A percentile compares a stretch with the other conserved stretches of the same genome.
Conservation (phyloP, 2,329 filamentous ascomycete species). For the Truncatella angustata region DNA sequence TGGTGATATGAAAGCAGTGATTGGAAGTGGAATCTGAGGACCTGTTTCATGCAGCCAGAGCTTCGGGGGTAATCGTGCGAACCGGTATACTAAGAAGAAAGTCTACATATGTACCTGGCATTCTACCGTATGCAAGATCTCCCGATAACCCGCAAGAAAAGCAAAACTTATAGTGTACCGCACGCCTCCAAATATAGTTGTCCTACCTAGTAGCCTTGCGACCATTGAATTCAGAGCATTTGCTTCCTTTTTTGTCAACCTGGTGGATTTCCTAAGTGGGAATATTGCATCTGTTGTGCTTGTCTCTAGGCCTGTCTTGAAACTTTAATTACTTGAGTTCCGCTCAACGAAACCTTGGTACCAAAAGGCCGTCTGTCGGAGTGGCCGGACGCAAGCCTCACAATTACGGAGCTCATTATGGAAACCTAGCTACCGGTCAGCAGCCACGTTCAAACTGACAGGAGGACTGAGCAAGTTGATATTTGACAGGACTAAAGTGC, state of each 20-base stretch:
- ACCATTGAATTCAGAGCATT: neutral
- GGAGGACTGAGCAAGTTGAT: too few relatives aligned
- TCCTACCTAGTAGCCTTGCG: neutral
- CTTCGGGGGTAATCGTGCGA: neutral
- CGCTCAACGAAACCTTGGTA: neutral
- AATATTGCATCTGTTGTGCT: too few relatives aligned
- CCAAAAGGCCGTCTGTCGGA: neutral
- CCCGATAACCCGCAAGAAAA: neutral
- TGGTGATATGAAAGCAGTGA: too few relatives aligned
- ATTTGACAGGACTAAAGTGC: neutral
- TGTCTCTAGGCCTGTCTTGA: neutral
- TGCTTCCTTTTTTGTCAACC: neutral
- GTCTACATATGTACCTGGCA: neutral
- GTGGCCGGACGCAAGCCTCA: neutral
- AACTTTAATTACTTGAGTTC: constrained; percentile 1
- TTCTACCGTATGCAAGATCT: neutral
- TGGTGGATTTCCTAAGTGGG: neutral
- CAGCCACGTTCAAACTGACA: too few relatives aligned
- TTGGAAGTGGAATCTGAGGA: too few relatives aligned
- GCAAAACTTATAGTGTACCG: neutral
- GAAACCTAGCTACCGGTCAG: neutral
- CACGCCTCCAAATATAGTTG: too few relatives aligned
- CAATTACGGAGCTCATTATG: neutral
- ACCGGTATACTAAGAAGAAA: neutral
- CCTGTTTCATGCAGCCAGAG: too few relatives aligned